Base-by-base conservation (phyloP, 2,329 filamentous ascomycete species). In the Hypoxylon sp. region DNA sequence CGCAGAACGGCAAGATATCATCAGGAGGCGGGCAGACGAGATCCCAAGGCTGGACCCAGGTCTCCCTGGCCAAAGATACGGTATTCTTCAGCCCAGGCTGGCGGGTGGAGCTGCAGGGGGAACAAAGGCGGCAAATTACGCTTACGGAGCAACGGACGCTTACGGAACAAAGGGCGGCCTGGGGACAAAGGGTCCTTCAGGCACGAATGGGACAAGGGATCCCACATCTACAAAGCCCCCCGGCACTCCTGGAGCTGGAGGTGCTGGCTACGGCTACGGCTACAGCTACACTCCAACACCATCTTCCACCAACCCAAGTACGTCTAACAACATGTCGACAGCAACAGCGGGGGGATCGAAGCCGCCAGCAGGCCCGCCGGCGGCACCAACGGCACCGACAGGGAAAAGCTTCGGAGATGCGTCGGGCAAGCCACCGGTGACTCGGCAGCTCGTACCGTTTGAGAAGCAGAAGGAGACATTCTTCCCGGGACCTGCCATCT, bases 401-500 rank as follows among this genome's bases (percentile, higher is more conserved):
- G 24, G 24, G 7, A 7, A 7, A 26, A n/a, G n/a, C n/a, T n/a
- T n/a, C n/a, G 24, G 24, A 26, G 24, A 26, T 4, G 4, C 4
- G 24, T 7, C 24, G 24, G 24, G 24, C 24, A 26, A 26, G 24
- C 4, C 4, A 26, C 4, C 4, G 24, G 24, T 17, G 39, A 44
- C 19, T 2, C 1, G 26, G 28, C 13, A 28, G 6, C 41, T 73
- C 15, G 11, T 65, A 26, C 73, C 73, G 0, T 62, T 69, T 17
- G 56, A 26, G 3, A 65, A 67, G 28, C 44, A 56, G 11, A 71
- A 67, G 28, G 62, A 69, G 6, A 63, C 59, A 24, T 75, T 71
- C 49, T 64, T 72, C 2, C 62, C 64, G 0, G 78, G 78, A 0
- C 75, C 75, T 44, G 74, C 75, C 7, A 28, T 72, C 8, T 80